Evolutionary conservation across 331 rosid species (phyloP).

Genomic region (Malus hybrid): DNA sequence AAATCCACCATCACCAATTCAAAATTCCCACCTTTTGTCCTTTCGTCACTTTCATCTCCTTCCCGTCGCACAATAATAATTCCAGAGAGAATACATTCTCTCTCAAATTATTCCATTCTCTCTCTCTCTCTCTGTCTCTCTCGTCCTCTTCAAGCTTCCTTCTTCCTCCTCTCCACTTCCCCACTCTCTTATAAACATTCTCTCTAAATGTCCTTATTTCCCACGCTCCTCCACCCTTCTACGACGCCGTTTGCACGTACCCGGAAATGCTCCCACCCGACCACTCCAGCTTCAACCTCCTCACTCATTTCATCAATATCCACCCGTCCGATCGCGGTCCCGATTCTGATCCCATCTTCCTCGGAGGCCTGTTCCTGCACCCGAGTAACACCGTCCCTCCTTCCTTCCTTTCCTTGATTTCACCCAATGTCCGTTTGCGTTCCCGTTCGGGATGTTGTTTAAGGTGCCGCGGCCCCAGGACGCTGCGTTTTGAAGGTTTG

Average conservation of each 20-base stretch:
- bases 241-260: constrained; percentile 1
- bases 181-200: constrained; percentile 1
- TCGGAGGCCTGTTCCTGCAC: constrained; percentile 76
- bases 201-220: constrained; percentile 8
- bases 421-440: constrained; percentile 17
- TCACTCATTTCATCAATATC: constrained; percentile 19
- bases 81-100: not conserved
- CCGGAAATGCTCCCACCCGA: constrained; percentile 30
- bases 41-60: not conserved
- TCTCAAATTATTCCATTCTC: constrained; percentile 5
- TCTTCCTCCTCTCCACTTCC: not conserved
- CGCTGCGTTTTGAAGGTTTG: constrained; percentile 8
- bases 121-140: not conserved
- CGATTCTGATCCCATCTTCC: constrained; percentile 19
- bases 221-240: not conserved
- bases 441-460: constrained; percentile 13
- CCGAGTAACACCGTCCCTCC: constrained; percentile 33
- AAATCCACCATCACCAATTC: not conserved
- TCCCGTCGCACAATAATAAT: too few species aligned
- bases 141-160: constrained; percentile 24
- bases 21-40: not conserved
- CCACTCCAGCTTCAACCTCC: not conserved
- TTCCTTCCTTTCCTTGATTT: constrained; percentile 31
- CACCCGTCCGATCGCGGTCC: constrained; percentile 26
- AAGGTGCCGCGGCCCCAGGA: constrained; percentile 8